Evolutionary conservation across 805 yeast genomes (phyloP), one percentile per base, ranked within the genome.

Genomic region (Hanseniaspora singularis): DNA sequence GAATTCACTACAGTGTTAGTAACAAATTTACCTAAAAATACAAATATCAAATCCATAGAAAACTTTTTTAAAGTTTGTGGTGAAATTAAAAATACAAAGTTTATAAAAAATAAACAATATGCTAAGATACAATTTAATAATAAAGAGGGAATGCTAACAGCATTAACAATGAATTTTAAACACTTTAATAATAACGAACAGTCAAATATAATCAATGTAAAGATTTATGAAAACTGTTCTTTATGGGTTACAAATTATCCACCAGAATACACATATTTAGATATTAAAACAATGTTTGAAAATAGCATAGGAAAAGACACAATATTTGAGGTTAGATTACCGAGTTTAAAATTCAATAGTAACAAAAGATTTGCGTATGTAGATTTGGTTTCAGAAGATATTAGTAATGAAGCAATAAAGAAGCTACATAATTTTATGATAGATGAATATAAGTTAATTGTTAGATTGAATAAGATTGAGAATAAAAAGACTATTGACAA

Each of bases 221-320:
- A 57, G 3, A 60, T 71, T 30, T 60, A 74, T 2, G 55, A 62
- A 18, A 64, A 71, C 12, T 64, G 73, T 31, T 79, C 86, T 0
- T 49, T 84, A 1, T 85, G 85, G 80, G 76, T 79, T 2, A 73
- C 88, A 0, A 84, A 84, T 55, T 83, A 73, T 54, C 87, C 94
- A 0, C 79, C 84, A 2, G 55, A 63, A 1, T 71, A 58, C 49
- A 65, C 68, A 0, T 64, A 64, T 20, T 60, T 58, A 0, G 63
- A 68, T 4, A 42, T 85, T 0, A 53, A 55, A 14, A 51, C 55
- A 0, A 18, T 72, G 10, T 77, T 83, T 55, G 48, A 56, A 0
- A 38, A 59, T 2, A 56, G 54, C 33, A 77, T 78, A 0, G 49
- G 49, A 9, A 41, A 53, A 2, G 30, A 44, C 24, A 51, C 61